A percentile compares a stretch with the other conserved stretches of the same genome.
Evolutionary conservation across 257 asterid genomes (phyloP).

Genomic region (Nicotiana noctiflora): DNA sequence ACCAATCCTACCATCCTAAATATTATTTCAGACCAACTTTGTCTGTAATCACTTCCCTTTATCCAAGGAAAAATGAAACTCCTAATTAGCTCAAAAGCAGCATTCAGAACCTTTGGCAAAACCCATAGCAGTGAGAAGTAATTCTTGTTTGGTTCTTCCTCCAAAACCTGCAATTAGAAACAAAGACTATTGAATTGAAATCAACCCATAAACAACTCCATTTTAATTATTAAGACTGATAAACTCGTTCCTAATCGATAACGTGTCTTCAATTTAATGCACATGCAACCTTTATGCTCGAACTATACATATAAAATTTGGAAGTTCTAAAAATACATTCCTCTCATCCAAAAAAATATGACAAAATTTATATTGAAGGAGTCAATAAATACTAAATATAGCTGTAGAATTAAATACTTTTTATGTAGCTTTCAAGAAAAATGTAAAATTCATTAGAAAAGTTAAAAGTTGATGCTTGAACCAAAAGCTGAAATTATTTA

Average conservation of each 20-base stretch:
- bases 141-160: constrained; percentile 72
- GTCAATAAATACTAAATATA: neutral
- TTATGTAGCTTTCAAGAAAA: neutral
- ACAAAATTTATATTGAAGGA: neutral
- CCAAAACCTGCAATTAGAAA: constrained; percentile 37
- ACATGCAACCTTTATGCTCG: neutral
- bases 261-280: neutral
- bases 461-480: neutral
- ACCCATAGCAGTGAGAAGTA: constrained; percentile 47
- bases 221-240: too few species aligned
- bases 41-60: constrained; percentile 42
- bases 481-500: neutral
- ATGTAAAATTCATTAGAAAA: neutral
- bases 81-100: constrained; percentile 47
- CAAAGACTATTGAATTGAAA: neutral
- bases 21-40: constrained; percentile 36
- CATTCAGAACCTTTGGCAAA: constrained; percentile 46
- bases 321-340: neutral
- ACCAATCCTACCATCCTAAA: constrained; percentile 34
- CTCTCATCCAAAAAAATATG: neutral
- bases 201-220: neutral
- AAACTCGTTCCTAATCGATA: neutral
- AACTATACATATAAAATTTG: neutral
- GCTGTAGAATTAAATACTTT: neutral
- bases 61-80: constrained; percentile 41